Percentiles rank a stretch among this genome's conserved stretches.
phyloP scores from a whole-genome alignment of 2,329 filamentous ascomycete genomes.

The Raffaelea ambrosiae region DNA sequence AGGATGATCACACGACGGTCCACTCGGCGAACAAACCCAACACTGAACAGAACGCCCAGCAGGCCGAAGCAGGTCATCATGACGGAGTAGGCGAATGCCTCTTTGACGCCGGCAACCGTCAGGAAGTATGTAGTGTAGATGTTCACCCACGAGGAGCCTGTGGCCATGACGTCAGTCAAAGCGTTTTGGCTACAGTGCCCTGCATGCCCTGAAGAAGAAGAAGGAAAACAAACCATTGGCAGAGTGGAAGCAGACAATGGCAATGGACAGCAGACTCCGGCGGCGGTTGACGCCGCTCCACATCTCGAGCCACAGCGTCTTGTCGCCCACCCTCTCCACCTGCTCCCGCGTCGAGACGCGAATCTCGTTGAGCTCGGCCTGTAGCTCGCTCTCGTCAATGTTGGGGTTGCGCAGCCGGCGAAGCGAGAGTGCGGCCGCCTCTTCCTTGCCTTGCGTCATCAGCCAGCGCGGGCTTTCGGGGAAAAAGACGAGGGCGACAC shows the following conservation, averaged over 20 bases:
- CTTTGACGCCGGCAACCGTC: conserved; percentile 20
- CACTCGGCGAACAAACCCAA: conserved; percentile 20
- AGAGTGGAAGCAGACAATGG: conserved; percentile 22
- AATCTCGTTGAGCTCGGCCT: conserved; percentile 23
- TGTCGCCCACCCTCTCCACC: conserved; percentile 15
- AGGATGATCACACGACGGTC: conserved; percentile 23
- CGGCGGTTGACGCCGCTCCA: conserved; percentile 21
- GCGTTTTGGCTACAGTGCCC: not conserved
- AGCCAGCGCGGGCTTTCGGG: conserved; percentile 31
- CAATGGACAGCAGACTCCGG: conserved; percentile 21
- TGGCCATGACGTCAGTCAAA: not conserved
- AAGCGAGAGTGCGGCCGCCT: conserved; percentile 19
- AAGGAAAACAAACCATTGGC: conserved; percentile 17
- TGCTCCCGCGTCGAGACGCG: conserved; percentile 20
- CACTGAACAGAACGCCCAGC: conserved; percentile 21
- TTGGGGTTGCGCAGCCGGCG: conserved; percentile 20
- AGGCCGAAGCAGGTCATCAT: conserved; percentile 26
- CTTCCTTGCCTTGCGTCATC: conserved; percentile 22
- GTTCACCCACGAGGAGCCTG: conserved; percentile 22
- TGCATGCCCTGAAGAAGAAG: no score
- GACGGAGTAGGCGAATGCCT: conserved; percentile 24
- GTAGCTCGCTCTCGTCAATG: conserved; percentile 19
- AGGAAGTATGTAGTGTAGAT: conserved; percentile 22
- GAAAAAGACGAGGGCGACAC: conserved; percentile 22
- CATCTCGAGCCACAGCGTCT: conserved; percentile 22